Conservation (phyloP, 768 basidiomycete species). For the Phaffia australis region DNA sequence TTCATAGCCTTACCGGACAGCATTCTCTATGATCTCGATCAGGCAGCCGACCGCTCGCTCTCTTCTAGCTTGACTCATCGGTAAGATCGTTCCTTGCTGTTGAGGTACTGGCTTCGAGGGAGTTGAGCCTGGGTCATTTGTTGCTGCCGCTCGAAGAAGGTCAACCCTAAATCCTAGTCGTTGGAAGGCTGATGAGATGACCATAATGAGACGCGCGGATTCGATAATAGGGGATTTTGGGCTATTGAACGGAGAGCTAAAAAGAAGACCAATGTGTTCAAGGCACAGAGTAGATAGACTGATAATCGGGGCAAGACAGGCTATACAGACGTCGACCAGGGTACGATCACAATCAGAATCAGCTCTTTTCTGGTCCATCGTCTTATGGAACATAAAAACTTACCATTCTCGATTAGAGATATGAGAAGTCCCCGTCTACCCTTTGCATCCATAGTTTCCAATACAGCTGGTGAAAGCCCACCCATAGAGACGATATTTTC, state of each 20-base stretch:
- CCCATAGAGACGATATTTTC: neutral
- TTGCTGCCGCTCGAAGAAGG: neutral
- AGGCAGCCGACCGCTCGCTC: conserved; percentile 3
- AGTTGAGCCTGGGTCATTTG: neutral
- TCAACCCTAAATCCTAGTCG: no score
- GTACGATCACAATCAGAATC: neutral
- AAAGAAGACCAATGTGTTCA: neutral
- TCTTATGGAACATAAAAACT: neutral
- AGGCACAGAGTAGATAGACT: neutral
- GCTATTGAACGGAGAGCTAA: neutral
- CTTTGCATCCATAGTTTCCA: neutral
- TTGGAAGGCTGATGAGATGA: no score
- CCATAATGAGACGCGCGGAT: no score
- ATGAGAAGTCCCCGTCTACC: conserved; percentile 1
- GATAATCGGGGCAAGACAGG: neutral
- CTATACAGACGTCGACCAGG: neutral
- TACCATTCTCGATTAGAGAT: conserved; percentile 12
- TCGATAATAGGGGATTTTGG: no score
- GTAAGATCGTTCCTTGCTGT: neutral
- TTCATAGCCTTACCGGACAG: neutral
- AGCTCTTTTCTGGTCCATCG: no score
- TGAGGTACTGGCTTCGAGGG: neutral
- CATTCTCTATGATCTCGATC: conserved; percentile 1
- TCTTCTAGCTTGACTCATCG: conserved; percentile 1
- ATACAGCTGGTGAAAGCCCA: neutral